Conservation (phyloP, 495 filamentous ascomycete species). For the Hypoxylon intermedium region DNA sequence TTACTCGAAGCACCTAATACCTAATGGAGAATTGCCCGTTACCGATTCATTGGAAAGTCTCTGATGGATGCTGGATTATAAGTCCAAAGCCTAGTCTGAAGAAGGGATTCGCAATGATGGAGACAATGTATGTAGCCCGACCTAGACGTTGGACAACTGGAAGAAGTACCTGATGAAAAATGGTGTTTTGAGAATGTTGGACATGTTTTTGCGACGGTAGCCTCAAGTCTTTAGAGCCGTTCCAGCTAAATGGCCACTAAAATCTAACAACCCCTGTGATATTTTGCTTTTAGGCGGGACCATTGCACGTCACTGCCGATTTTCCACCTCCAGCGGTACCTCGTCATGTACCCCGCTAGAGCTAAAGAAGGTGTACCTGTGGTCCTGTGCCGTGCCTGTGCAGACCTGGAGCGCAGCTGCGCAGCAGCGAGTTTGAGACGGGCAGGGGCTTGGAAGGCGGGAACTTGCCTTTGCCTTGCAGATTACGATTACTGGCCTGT, state of each 20-base stretch:
- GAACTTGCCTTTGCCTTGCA: neutral
- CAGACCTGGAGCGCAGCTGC: too few species aligned
- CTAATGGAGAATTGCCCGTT: conserved; percentile 24
- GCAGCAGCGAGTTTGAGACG: too few species aligned
- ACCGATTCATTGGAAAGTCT: conserved; percentile 41
- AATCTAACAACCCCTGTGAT: conserved; percentile 10
- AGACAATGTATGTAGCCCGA: conserved; percentile 3
- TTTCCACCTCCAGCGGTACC: conserved; percentile 32
- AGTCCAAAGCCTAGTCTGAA: conserved; percentile 6
- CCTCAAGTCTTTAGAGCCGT: conserved; percentile 27
- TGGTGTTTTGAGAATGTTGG: conserved; percentile 5
- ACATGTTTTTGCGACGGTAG: conserved; percentile 38
- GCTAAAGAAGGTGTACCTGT: too few species aligned
- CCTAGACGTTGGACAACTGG: conserved; percentile 2
- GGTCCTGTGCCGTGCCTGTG: too few species aligned
- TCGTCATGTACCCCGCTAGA: conserved; percentile 12
- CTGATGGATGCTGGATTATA: neutral
- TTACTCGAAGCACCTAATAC: conserved; percentile 28
- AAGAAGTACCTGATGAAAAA: conserved; percentile 5
- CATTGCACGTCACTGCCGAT: conserved; percentile 37
- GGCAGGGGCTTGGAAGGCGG: neutral
- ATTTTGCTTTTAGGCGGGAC: conserved; percentile 35
- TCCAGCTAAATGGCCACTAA: conserved; percentile 21
- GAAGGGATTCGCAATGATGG: neutral
- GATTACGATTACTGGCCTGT: conserved; percentile 9